Evolutionary conservation across 2,329 filamentous ascomycete species (phyloP), one percentile per base, ranked within the genome.

Genomic region (Oidium heveae): DNA sequence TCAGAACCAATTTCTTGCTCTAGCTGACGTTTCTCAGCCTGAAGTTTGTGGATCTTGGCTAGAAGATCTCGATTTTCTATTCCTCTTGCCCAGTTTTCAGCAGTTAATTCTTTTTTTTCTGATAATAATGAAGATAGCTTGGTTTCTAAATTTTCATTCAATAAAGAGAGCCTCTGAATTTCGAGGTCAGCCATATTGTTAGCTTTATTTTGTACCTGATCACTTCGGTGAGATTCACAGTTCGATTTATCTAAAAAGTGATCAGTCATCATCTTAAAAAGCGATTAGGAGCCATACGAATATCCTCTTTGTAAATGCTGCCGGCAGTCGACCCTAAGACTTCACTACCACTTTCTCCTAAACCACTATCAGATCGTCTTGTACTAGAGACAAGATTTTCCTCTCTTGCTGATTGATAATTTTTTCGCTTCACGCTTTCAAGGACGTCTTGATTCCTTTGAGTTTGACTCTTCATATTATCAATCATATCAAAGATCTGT

Each of bases 401-500:
- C 18, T 34, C 49, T 5, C 36, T 32, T 22, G 4, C 20, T 37
- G 2, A 16, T 12, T 52, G 13, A 52, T 20, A 20, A 1, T 18
- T 34, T 36, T 52, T 52, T 9, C 18, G 32, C n/a, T 37, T 22
- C 7, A 18, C 5, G 12, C 32, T 20, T 22, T 28, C 32, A 37
- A 22, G 4, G 12, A 36, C 3, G 6, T 37, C 12, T 5, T 52
- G 10, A 13, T n/a, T 20, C 32, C 32, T 52, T 5, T 16, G 9
- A 37, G 34, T 37, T 36, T 36, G 33, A 2, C 22, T 18, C 7
- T 78, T 72, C 12, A 80, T 65, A 18, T 76, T 65, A 54, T 77
- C 71, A 16, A 81, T 66, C 12, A 75, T 76, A n/a, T 74, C 70
- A 60, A 77, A 78, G 51, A 82, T 72, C 2, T 73, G 73, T 63